phyloP scores from a whole-genome alignment of 139 green algal genomes.

The Chloropicon primus region DNA sequence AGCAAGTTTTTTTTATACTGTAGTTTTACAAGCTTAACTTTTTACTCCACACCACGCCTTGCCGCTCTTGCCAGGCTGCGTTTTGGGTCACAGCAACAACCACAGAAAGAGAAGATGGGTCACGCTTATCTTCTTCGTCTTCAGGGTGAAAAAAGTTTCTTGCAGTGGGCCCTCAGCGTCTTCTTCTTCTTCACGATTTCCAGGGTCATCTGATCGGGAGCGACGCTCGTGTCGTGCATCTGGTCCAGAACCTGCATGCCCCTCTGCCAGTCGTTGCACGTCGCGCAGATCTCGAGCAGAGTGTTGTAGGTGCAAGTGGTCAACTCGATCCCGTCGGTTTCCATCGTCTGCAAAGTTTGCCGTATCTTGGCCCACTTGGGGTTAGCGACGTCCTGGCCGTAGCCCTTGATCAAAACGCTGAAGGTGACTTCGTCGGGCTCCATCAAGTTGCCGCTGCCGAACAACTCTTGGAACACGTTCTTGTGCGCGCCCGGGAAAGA shows the following conservation, averaged over 20 bases:
- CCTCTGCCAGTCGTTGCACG: constrained; percentile 51
- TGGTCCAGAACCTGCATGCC: constrained; percentile 60
- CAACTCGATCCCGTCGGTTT: constrained; percentile 32
- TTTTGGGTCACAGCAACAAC: too few species aligned
- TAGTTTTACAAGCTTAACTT: too few species aligned
- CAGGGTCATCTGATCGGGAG: constrained; percentile 44
- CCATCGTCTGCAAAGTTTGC: constrained; percentile 44
- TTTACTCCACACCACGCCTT: too few species aligned
- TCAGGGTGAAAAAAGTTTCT: neutral
- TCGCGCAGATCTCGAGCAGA: constrained; percentile 58
- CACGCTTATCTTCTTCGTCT: too few species aligned
- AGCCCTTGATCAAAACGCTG: constrained; percentile 57
- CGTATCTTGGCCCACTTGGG: constrained; percentile 56
- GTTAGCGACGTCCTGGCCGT: constrained; percentile 34
- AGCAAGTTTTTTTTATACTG: too few species aligned
- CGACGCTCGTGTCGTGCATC: constrained; percentile 35
- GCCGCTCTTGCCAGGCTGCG: too few species aligned
- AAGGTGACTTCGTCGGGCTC: constrained; percentile 66
- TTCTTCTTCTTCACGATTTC: constrained; percentile 34
- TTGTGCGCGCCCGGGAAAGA: constrained; percentile 16
- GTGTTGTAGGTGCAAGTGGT: constrained; percentile 56
- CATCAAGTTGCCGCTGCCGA: constrained; percentile 56
- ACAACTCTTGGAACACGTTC: constrained; percentile 58
- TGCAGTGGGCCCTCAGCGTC: constrained; percentile 38
- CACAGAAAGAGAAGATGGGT: too few species aligned